Evolutionary conservation across 179 eudicot species (phyloP).

Genomic region (Silene noctiflora): DNA sequence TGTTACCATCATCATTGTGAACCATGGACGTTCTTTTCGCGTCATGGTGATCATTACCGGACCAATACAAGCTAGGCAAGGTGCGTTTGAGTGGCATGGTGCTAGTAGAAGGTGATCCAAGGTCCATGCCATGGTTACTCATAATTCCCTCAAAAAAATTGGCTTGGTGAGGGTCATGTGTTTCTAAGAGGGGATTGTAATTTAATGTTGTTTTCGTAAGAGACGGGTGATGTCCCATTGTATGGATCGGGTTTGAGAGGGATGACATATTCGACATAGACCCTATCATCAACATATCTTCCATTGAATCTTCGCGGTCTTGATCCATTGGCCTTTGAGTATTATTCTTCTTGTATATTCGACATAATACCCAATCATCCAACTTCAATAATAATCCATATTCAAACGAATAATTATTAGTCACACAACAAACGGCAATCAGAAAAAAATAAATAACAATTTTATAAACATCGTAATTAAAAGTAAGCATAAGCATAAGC

Average conservation of each 20-base stretch:
- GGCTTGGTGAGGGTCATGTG: constrained; percentile 24
- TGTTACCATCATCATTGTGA: constrained; percentile 1
- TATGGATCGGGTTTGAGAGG: constrained; percentile 9
- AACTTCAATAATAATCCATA: constrained; percentile 27
- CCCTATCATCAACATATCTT: constrained; percentile 30
- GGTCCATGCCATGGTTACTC: constrained; percentile 24
- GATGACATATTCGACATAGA: constrained; percentile 21
- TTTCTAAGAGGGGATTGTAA: constrained; percentile 13
- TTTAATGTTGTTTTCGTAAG: constrained; percentile 13
- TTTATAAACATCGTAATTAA: neutral
- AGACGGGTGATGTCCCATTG: constrained; percentile 13
- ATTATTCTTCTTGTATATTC: constrained; percentile 56
- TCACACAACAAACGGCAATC: neutral
- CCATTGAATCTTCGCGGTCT: constrained; percentile 41
- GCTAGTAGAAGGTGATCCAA: neutral
- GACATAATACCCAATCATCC: constrained; percentile 66
- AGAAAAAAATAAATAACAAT: neutral
- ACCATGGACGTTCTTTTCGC: constrained; percentile 26
- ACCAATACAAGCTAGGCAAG: constrained; percentile 30
- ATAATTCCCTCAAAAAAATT: constrained; percentile 30
- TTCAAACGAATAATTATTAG: neutral
- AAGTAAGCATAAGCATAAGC: too few species aligned
- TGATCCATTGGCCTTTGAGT: constrained; percentile 40
- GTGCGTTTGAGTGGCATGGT: constrained; percentile 28
- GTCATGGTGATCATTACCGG: neutral